Evolutionary conservation across 2,329 filamentous ascomycete genomes (phyloP), one percentile per base, ranked within the genome.

Genomic region (Sporothrix pseudoabietina): DNA sequence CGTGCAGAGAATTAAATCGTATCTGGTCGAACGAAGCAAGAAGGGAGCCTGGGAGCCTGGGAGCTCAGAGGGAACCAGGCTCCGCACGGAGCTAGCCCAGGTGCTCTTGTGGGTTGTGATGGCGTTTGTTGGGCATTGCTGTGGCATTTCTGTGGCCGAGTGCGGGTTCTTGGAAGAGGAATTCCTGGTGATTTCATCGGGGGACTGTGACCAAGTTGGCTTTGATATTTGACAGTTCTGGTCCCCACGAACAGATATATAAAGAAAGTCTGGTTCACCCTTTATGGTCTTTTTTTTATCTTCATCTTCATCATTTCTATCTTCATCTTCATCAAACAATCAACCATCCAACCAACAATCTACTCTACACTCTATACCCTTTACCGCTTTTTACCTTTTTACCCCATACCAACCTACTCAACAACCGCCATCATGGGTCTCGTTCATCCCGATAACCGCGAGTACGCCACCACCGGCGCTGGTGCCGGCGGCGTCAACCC

Each of bases 371-470:
- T n/a, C n/a, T n/a, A n/a, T n/a, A n/a, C n/a, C n/a, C 41, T 47
- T 10, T n/a, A 55, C 22, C 52, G 9, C 22, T n/a, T 22, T 26
- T 26, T 55, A 9, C 52, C 52, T 22, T 54, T 54, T 3, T 5
- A 22, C 7, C 12, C 47, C 3, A 22, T 44, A 52, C 35, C 19
- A 39, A 22, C 14, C 14, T 44, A 65, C 32, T 9, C 19, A 3
- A n/a, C 47, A 61, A 32, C 52, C 52, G 30, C 32, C 72, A 74
- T 69, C 63, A 74, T 73, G 72, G 72, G 72, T 47, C 22, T 71
- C 59, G 52, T 71, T n/a, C 72, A 73, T 71, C 72, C 72, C 61
- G 72, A 71, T 44, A 47, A 71, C 57, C 59, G 52, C n/a, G 49
- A 54, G 14, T 57, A 66, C 35, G 10, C 44, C 69, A 55, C 41